A percentile compares a stretch with the other conserved stretches of the same genome.
Conservation (phyloP, 805 yeast species). For the Starmerella vaccinii region DNA sequence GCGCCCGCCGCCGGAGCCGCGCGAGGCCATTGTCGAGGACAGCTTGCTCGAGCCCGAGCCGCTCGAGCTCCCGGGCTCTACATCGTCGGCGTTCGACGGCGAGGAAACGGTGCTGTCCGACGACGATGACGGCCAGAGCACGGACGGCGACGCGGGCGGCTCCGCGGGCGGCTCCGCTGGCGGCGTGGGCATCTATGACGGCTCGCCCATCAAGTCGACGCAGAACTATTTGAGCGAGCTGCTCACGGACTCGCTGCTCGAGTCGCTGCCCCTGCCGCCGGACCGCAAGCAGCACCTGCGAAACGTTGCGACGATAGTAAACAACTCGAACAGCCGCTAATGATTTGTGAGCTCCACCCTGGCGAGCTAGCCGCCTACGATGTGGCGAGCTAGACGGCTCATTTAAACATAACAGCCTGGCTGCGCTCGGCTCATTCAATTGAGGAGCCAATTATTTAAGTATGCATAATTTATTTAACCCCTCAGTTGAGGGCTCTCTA, state of each 20-base stretch:
- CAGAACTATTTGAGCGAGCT: constrained; percentile 22
- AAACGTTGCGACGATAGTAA: neutral
- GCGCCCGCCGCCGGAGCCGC: neutral
- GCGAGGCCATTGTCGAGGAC: neutral
- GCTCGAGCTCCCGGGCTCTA: neutral
- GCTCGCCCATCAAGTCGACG: constrained; percentile 2
- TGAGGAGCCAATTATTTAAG: too few relatives aligned
- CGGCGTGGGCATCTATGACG: neutral
- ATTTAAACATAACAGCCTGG: too few relatives aligned
- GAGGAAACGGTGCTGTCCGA: constrained; percentile 10
- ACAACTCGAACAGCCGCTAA: neutral
- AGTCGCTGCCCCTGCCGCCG: constrained; percentile 27
- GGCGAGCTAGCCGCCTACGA: too few relatives aligned
- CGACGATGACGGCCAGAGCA: constrained; percentile 11
- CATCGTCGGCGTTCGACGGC: neutral
- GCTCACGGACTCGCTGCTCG: constrained; percentile 28
- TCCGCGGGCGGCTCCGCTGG: neutral
- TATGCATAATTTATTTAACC: too few relatives aligned
- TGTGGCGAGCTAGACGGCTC: too few relatives aligned
- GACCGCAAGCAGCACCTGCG: constrained; percentile 7
- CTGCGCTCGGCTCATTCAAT: too few relatives aligned
- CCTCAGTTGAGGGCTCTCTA: too few relatives aligned
- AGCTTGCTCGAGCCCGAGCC: constrained; percentile 1
- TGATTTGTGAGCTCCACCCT: neutral
- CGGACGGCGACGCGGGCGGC: constrained; percentile 9